These are phyloP conservation scores for Pythium scleroteichum DNA, from an alignment of 352 stramenopile species.

Conservation along the genomic window DNA sequence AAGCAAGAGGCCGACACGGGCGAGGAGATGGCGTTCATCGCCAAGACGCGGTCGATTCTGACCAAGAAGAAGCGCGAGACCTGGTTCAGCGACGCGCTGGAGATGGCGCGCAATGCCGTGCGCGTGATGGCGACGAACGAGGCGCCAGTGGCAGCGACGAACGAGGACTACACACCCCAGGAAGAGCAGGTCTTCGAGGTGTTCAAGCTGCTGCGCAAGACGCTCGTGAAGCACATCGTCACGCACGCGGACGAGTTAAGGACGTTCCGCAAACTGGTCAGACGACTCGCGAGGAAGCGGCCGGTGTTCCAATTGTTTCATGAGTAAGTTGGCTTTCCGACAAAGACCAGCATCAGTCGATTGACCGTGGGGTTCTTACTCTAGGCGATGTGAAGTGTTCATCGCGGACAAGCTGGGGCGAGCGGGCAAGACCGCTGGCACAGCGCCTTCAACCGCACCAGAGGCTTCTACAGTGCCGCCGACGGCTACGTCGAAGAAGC, in stretches of 20 bases:
- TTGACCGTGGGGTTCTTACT: not conserved
- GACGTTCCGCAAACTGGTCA: conserved; percentile 15
- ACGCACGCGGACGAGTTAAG: not conserved
- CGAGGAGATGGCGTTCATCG: conserved; percentile 5
- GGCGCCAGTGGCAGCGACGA: not conserved
- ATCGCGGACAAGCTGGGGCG: not conserved
- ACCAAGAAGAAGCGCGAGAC: conserved; percentile 5
- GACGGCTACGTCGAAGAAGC: conserved; percentile 22
- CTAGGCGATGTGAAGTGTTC: conserved; percentile 2
- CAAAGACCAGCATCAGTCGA: not conserved
- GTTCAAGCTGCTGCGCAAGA: conserved; percentile 24
- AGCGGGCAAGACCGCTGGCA: not conserved
- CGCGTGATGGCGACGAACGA: not conserved
- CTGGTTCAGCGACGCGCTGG: conserved; percentile 26
- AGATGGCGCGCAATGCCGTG: conserved; percentile 8
- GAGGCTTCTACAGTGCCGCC: not conserved
- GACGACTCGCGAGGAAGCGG: conserved; percentile 19
- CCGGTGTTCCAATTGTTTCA: conserved; percentile 10
- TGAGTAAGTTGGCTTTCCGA: conserved; percentile 14
- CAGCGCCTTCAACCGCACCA: not conserved
- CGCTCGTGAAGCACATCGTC: conserved; percentile 15
- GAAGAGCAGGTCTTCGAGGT: conserved; percentile 11
- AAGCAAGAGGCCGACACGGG: not conserved
- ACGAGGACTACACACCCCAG: conserved; percentile 1
- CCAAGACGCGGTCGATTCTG: conserved; percentile 15